A percentile compares a stretch with the other conserved stretches of the same genome.
Conservation (phyloP, 805 yeast species). For the Candida caryicola region DNA sequence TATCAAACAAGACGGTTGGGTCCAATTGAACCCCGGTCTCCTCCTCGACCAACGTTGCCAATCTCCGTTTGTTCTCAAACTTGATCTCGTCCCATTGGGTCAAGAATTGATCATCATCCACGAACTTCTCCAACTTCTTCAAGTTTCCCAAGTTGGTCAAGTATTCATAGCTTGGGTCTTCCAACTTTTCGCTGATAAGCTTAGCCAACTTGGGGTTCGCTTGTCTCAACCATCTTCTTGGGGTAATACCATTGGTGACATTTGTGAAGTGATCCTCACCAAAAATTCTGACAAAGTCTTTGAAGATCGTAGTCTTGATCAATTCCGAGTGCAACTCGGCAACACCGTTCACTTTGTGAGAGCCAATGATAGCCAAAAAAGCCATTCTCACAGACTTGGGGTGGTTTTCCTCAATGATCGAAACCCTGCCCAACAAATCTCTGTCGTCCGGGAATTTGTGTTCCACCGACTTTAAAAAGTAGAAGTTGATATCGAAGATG, state of each 20-base stretch:
- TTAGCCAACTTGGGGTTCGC: conserved; percentile 80
- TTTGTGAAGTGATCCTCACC: conserved; percentile 84
- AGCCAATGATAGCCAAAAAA: conserved; percentile 82
- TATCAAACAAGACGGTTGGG: conserved; percentile 75
- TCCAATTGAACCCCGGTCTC: conserved; percentile 67
- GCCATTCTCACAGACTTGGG: conserved; percentile 93
- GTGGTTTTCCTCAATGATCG: conserved; percentile 77
- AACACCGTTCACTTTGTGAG: conserved; percentile 92
- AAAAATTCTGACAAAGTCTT: conserved; percentile 80
- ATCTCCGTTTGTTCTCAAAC: conserved; percentile 60
- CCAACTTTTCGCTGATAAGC: conserved; percentile 70
- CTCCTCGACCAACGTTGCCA: conserved; percentile 64
- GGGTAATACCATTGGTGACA: conserved; percentile 93
- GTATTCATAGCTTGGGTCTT: conserved; percentile 61
- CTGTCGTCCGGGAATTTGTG: conserved; percentile 72
- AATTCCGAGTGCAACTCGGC: conserved; percentile 93
- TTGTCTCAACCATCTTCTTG: conserved; percentile 93
- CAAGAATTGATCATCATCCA: conserved; percentile 68
- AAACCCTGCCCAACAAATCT: conserved; percentile 64
- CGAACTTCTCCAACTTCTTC: conserved; percentile 62
- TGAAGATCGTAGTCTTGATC: conserved; percentile 83
- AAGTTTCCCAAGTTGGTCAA: conserved; percentile 65
- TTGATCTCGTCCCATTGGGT: conserved; percentile 70
- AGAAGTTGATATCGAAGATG: conserved; percentile 79
- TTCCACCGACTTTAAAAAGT: conserved; percentile 74